Evolutionary conservation across 257 asterid species (phyloP), one percentile per base, ranked within the genome.

Genomic region (Oldenlandia corymbosa): DNA sequence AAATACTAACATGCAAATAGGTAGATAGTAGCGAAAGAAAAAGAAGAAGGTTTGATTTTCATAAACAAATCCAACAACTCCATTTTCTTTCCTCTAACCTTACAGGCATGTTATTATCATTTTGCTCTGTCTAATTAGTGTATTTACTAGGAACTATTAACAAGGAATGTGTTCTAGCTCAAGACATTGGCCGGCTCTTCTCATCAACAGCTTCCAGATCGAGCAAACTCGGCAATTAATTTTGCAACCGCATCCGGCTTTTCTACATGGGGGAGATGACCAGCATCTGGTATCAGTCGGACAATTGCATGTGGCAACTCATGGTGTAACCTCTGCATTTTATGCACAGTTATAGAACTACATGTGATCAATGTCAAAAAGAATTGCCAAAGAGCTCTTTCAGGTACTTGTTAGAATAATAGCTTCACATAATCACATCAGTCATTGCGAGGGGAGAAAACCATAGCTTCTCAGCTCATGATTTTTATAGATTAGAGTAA

Each of bases 211-310:
- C 43, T 34, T 14, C 47, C 31, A 1, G 58, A n/a, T 72, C 59
- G 45, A 65, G 76, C 81, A 31, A 83, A 86, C 47, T 83, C 86
- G 16, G 77, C 73, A 0, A 86, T 81, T 75, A 83, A 46, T 68
- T 72, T 74, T 10, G 88, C 79, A 8, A 83, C 81, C 3, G 71
- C 42, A 11, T 64, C 68, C 6, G 94, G 94, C 70, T 86, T 81
- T 71, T 87, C 95, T 24, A 87, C 81, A 61, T 87, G 95, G 61
- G 95, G 95, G 71, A 87, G 80, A 68, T 87, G 93, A 20, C 95
- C 95, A 48, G 88, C 73, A 2, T 57, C 80, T 1, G 84, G 78
- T 45, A 87, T 64, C 64, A 55, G 67, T 47, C 51, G 76, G 67
- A 82, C 37, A n/a, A 67, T 76, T 21, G 88, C 85, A 53, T 82